A percentile compares a stretch with the other conserved stretches of the same genome.
These are phyloP conservation scores for Boletellus emodensis DNA, from an alignment of 768 basidiomycete species.

Conservation along the genomic window DNA sequence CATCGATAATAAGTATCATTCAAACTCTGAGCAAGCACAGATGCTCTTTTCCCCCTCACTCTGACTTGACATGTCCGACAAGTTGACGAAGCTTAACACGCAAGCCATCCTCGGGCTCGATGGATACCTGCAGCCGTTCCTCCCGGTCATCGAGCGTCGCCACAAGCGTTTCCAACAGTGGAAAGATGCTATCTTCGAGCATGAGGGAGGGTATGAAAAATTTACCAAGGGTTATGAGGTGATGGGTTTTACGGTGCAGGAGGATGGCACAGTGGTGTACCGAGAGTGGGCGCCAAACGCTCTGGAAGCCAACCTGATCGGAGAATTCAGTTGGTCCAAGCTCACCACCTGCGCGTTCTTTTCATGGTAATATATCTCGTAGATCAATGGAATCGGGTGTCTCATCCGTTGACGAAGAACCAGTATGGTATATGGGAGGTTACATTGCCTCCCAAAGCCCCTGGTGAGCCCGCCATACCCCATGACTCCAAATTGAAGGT, in stretches of 20 bases:
- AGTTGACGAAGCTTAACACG: conserved; percentile 45
- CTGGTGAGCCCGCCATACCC: conserved; percentile 77
- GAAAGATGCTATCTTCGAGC: conserved; percentile 68
- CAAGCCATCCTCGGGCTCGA: conserved; percentile 61
- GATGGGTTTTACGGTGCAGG: conserved; percentile 71
- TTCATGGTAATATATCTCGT: conserved; percentile 4
- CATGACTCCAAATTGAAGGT: conserved; percentile 97
- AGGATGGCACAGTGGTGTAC: conserved; percentile 70
- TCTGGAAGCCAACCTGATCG: conserved; percentile 75
- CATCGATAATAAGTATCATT: background rate
- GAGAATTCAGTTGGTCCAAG: conserved; percentile 86
- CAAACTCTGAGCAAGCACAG: background rate
- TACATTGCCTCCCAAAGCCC: conserved; percentile 58
- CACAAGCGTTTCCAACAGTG: conserved; percentile 67
- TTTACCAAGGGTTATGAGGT: conserved; percentile 54
- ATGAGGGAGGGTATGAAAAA: conserved; percentile 81
- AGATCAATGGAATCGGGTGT: conserved; percentile 86
- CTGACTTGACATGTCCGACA: conserved; percentile 37
- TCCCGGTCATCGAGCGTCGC: conserved; percentile 64
- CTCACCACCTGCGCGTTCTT: background rate
- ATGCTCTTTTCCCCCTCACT: conserved; percentile 3
- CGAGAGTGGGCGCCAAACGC: conserved; percentile 97
- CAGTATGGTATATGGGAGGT: conserved; percentile 90
- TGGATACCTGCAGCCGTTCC: conserved; percentile 69
- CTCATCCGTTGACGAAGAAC: conserved; percentile 84